Evolutionary conservation across 2,329 filamentous ascomycete genomes (phyloP), one percentile per base, ranked within the genome.

Genomic region (Sarocladium strictum): DNA sequence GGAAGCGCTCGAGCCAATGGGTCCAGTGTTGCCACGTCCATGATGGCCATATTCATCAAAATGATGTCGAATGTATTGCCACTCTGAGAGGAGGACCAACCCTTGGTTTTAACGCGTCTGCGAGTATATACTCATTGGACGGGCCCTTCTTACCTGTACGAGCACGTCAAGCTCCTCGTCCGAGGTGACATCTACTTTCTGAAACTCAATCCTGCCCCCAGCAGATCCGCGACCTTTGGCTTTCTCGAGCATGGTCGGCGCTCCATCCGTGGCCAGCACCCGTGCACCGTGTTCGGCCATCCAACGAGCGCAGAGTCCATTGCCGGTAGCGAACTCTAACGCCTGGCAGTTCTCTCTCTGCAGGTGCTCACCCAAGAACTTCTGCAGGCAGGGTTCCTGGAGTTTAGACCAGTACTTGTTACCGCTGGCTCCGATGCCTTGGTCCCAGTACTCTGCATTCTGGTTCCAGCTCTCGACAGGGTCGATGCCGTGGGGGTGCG

Each of bases 241-340:
- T 17, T 65, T 57, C 6, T 68, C 58, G 2, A 77, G 53, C 75
- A 78, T 77, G 9, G 59, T 61, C 19, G 58, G 50, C 33, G 69
- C 71, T 37, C 70, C 76, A 56, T 79, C 76, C 1, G 76, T 74
- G 1, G 73, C 76, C 3, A 72, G 58, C 12, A 78, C 72, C 1
- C 58, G 55, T 0, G 67, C 67, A 10, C 68, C 70, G 21, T 65
- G 57, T 10, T 60, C 60, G 1, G 68, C 69, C 15, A 80, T 65
- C 67, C 71, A 73, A 21, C 75, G 70, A 15, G 76, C 73, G 17
- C 72, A 70, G 24, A 79, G 68, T 23, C 76, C 76, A 55, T 77
- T 79, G 37, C 76, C 76, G 0, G 74, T 76, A 3, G 75, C 73
- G n/a, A 79, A 64, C 54, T 79, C 76, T 5, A 79, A 65, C 0